Evolutionary conservation across 306 rosid species (phyloP).

Genomic region (Sechiopsis laciniata): DNA sequence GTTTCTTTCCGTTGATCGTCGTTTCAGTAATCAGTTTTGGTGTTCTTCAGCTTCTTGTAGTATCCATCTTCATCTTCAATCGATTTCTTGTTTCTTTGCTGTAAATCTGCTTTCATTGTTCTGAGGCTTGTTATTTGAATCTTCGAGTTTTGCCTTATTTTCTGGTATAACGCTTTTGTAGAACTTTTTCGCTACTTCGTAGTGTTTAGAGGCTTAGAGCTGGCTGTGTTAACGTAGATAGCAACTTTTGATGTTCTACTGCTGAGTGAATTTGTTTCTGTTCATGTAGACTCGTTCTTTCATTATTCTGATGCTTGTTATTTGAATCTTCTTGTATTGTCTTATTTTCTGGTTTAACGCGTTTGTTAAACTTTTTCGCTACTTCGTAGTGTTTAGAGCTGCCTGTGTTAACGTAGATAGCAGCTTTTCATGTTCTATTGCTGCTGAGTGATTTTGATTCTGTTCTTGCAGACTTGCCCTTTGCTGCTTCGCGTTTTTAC

Average conservation of each 20-base stretch:
- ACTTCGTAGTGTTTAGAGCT: neutral
- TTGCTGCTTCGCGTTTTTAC: slow-evolving; percentile 86
- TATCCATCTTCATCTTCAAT: neutral
- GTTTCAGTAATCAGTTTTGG: neutral
- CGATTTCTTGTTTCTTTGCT: neutral
- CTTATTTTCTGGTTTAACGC: no score
- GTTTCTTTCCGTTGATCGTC: neutral
- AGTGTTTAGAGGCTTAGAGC: neutral
- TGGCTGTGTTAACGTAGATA: neutral
- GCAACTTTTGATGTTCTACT: neutral
- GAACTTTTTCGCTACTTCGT: neutral
- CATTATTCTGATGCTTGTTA: neutral
- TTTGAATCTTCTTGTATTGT: no score
- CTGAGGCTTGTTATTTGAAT: no score
- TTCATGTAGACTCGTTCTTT: slow-evolving; percentile 71
- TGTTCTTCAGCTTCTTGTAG: slow-evolving; percentile 2
- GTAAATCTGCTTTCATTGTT: neutral
- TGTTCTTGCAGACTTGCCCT: slow-evolving; percentile 65
- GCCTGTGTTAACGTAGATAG: neutral
- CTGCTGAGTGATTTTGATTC: neutral
- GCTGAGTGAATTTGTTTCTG: neutral
- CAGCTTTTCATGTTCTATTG: neutral
- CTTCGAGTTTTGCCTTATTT: no score
- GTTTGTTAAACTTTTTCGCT: neutral
- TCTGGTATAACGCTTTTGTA: no score